Evolutionary conservation across 371 early-diverging fungal species (phyloP).

Genomic region (Nosema muscidifuracis): DNA sequence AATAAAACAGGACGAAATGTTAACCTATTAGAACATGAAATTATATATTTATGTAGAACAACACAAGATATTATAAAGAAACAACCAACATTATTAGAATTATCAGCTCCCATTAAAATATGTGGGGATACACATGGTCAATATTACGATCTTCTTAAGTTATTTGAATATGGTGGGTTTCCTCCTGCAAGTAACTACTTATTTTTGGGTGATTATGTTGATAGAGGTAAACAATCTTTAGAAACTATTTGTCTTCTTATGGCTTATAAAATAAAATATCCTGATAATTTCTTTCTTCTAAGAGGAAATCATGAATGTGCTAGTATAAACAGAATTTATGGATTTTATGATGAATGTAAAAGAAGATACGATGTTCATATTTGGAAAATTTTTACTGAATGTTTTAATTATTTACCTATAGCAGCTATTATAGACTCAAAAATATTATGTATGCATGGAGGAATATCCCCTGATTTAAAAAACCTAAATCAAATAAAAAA

Average conservation of each 20-base stretch:
- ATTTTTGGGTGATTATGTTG: conserved; percentile 63
- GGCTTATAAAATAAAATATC: conserved; percentile 44
- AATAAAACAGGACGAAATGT: conserved; percentile 79
- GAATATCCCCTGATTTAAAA: conserved; percentile 64
- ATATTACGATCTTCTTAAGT: conserved; percentile 59
- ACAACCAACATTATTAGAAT: conserved; percentile 25
- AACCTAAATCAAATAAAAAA: conserved; percentile 34
- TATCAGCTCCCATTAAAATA: conserved; percentile 48
- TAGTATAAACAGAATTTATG: conserved; percentile 38
- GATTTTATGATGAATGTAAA: conserved; percentile 58
- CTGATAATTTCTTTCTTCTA: conserved; percentile 45
- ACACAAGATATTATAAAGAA: conserved; percentile 90
- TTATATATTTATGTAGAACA: conserved; percentile 73
- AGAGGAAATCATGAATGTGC: conserved; percentile 60
- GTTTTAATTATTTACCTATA: conserved; percentile 55
- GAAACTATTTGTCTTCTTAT: conserved; percentile 55
- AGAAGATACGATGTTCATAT: conserved; percentile 32
- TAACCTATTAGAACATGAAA: conserved; percentile 70
- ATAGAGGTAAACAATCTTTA: conserved; percentile 56
- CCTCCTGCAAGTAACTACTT: conserved; percentile 38
- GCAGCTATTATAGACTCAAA: conserved; percentile 47
- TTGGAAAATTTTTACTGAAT: conserved; percentile 48
- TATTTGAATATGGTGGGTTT: conserved; percentile 42
- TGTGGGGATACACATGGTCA: conserved; percentile 62
- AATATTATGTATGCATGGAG: conserved; percentile 61